Evolutionary conservation across 345 rosid genomes (phyloP).

Genomic region (Melaleuca alternifolia): DNA sequence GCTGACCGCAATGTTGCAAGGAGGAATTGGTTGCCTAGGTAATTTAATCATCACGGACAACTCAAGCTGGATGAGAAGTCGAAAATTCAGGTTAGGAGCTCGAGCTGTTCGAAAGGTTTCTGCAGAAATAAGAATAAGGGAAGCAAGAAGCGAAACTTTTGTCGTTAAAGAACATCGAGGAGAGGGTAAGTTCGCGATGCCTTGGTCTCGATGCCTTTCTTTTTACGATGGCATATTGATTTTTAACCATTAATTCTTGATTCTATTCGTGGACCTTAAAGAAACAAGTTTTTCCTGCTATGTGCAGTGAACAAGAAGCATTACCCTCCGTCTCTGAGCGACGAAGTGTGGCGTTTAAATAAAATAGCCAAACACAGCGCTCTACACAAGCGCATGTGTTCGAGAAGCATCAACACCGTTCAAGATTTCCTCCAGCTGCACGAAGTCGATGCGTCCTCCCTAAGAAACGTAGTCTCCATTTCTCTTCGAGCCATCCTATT

Average conservation of each 20-base stretch:
- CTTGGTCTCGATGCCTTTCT: background rate
- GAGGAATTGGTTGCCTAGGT: slow-evolving; percentile 16
- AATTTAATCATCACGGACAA: slow-evolving; percentile 29
- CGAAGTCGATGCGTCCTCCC: background rate
- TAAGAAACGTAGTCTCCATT: slow-evolving; percentile 33
- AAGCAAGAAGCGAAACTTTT: slow-evolving; percentile 28
- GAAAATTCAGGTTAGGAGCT: slow-evolving; percentile 30
- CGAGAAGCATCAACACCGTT: slow-evolving; percentile 4
- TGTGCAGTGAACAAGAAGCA: slow-evolving; percentile 26
- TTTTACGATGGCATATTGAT: background rate
- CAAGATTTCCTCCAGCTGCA: slow-evolving; percentile 12
- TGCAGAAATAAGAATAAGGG: slow-evolving; percentile 16
- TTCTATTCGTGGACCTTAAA: background rate
- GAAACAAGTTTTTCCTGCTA: background rate
- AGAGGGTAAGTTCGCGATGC: slow-evolving; percentile 13
- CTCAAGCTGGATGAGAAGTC: slow-evolving; percentile 26
- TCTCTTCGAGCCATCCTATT: background rate
- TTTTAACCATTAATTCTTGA: background rate
- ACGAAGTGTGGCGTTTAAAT: slow-evolving; percentile 31
- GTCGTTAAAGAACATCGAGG: slow-evolving; percentile 34
- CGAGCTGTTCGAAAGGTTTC: background rate
- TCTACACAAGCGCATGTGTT: slow-evolving; percentile 8
- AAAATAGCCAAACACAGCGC: slow-evolving; percentile 23
- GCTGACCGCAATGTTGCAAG: background rate
- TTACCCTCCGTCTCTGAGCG: slow-evolving; percentile 22